Percentiles rank a stretch among this genome's conserved stretches.
phyloP scores from a whole-genome alignment of 78 protist species.

The Dictyostelium capitatum region DNA sequence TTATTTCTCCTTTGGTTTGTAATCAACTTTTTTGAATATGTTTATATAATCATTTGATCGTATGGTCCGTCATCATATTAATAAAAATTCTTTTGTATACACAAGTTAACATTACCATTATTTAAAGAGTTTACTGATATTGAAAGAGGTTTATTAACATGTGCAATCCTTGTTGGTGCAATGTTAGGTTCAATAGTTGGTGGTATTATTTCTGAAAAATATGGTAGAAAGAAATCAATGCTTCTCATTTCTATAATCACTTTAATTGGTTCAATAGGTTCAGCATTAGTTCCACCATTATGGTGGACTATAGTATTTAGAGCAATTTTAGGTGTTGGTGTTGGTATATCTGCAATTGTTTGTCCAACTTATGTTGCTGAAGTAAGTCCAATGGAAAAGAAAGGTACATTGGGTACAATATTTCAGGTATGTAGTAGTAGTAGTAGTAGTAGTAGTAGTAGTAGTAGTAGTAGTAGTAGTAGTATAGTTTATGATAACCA shows the following conservation, averaged over 20 bases:
- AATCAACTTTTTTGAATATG: too few species aligned
- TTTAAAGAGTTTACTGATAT: background rate
- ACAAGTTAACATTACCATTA: background rate
- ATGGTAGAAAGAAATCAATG: conserved; percentile 42
- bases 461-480: too few species aligned
- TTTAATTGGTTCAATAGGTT: conserved; percentile 30
- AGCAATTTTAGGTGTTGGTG: conserved; percentile 48
- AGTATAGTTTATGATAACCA: too few species aligned
- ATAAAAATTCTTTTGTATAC: too few species aligned
- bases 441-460: too few species aligned
- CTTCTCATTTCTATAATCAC: background rate
- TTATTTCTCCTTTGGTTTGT: too few species aligned
- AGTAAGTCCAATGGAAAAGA: conserved; percentile 22
- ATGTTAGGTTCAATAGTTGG: conserved; percentile 54
- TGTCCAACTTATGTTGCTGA: conserved; percentile 68
- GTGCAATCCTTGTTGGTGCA: conserved; percentile 53
- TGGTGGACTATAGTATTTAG: conserved; percentile 18
- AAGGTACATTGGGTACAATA: conserved; percentile 59
- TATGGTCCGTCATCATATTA: too few species aligned
- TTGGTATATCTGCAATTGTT: conserved; percentile 43
- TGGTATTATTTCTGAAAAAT: conserved; percentile 28
- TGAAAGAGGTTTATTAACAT: conserved; percentile 38
- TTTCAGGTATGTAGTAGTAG: conserved; percentile 59
- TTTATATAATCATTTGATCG: too few species aligned
- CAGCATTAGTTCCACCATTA: conserved; percentile 36